Percentiles rank a stretch among this genome's conserved stretches.
Evolutionary conservation across 176 grass and related monocot genomes (phyloP).

Genomic region (Urochloa ruziziensis): DNA sequence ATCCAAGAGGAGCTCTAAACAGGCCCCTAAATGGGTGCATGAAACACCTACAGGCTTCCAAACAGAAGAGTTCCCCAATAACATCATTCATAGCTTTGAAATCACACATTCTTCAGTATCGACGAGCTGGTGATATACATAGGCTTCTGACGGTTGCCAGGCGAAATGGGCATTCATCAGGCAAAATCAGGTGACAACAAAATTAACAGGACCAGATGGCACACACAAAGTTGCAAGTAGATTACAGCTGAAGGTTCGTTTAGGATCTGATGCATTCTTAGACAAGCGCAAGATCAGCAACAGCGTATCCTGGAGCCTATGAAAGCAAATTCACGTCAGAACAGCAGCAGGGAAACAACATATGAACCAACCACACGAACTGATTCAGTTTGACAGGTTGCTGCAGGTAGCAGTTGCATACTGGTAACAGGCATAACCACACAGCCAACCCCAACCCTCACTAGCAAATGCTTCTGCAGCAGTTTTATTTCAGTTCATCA

Average conservation of each 20-base stretch:
- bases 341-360: neutral
- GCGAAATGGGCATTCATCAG: neutral
- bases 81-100: neutral
- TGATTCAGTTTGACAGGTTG: neutral
- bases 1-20: no score
- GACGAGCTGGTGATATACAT: neutral
- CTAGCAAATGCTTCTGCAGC: neutral
- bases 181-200: neutral
- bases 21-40: no score
- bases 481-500: conserved; percentile 18
- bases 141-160: neutral
- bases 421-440: neutral
- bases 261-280: neutral
- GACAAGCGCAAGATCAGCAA: neutral
- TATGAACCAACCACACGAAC: neutral
- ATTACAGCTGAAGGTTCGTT: neutral
- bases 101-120: neutral
- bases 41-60: neutral
- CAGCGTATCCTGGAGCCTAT: neutral
- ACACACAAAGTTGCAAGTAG: neutral
- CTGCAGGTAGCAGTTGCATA: neutral
- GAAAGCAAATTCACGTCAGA: neutral
- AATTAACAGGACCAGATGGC: neutral
- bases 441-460: neutral
- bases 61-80: neutral